phyloP scores from a whole-genome alignment of 768 basidiomycete genomes.

The Hygrophoropsis aurantiaca region DNA sequence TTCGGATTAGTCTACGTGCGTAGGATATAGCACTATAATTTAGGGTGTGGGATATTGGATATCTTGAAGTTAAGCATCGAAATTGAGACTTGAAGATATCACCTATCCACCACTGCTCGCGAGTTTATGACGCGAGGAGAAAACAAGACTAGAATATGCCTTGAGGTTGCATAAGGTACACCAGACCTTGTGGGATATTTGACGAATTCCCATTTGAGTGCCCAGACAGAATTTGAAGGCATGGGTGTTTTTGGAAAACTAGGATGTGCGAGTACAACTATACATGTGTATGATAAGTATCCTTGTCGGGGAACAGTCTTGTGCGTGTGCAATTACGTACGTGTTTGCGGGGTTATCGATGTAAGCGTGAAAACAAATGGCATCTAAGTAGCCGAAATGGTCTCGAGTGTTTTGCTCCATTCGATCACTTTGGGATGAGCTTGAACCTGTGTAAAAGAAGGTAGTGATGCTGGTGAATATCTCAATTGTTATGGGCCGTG shows the following conservation, averaged over 20 bases:
- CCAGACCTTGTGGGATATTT: too few species aligned
- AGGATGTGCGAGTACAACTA: not conserved
- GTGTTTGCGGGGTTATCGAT: not conserved
- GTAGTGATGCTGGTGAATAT: slow-evolving; percentile 10
- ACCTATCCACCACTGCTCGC: too few species aligned
- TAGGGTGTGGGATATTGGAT: too few species aligned
- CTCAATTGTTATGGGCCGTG: not conserved
- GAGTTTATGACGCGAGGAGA: too few species aligned
- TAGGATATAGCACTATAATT: too few species aligned
- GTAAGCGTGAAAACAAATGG: not conserved
- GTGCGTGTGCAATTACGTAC: not conserved
- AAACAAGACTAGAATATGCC: too few species aligned
- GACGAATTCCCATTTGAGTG: too few species aligned
- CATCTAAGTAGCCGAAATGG: slow-evolving; percentile 29
- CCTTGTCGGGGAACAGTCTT: not conserved
- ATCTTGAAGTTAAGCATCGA: too few species aligned
- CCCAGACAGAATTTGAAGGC: too few species aligned
- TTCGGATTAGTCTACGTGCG: not conserved
- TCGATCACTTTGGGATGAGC: slow-evolving; percentile 70
- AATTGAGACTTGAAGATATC: too few species aligned
- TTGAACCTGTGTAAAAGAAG: slow-evolving; percentile 46
- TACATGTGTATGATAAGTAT: not conserved
- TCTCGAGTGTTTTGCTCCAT: slow-evolving; percentile 72
- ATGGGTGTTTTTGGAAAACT: too few species aligned
- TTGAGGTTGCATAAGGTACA: too few species aligned